Percentiles rank a stretch among this genome's conserved stretches.
Evolutionary conservation across 768 basidiomycete species (phyloP).

Genomic region (Lentinula boryana): DNA sequence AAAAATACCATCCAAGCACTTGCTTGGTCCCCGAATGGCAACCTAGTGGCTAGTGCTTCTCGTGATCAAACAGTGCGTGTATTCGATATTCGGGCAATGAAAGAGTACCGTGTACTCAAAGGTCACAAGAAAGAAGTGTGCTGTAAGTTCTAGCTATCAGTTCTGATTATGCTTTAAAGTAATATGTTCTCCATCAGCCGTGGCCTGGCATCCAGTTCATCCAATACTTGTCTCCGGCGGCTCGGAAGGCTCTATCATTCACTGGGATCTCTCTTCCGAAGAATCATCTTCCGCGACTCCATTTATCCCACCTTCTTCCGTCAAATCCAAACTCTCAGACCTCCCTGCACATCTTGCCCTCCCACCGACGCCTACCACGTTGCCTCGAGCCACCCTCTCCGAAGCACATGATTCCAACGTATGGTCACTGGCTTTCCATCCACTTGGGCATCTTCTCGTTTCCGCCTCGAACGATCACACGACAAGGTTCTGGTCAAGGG

Average conservation of each 20-base stretch:
- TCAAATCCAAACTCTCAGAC: slow-evolving; percentile 16
- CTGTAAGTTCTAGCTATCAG: slow-evolving; percentile 45
- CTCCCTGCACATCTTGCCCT: slow-evolving; percentile 10
- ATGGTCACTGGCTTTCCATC: slow-evolving; percentile 94
- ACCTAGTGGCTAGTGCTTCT: slow-evolving; percentile 90
- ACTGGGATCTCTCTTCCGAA: slow-evolving; percentile 86
- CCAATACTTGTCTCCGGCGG: slow-evolving; percentile 91
- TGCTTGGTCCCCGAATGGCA: slow-evolving; percentile 92
- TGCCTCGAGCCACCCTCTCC: slow-evolving; percentile 80
- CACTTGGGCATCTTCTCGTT: slow-evolving; percentile 90
- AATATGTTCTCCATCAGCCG: slow-evolving; percentile 38
- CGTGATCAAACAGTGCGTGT: slow-evolving; percentile 93
- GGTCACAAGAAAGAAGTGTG: slow-evolving; percentile 99
- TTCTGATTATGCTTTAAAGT: not conserved
- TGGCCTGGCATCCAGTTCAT: slow-evolving; percentile 96
- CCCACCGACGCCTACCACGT: slow-evolving; percentile 31
- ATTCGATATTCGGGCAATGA: slow-evolving; percentile 98
- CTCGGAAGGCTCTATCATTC: slow-evolving; percentile 87
- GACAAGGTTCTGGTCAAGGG: slow-evolving; percentile 97
- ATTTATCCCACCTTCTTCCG: slow-evolving; percentile 14
- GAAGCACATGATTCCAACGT: slow-evolving; percentile 98
- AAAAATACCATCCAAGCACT: slow-evolving; percentile 95
- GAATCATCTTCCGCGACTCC: slow-evolving; percentile 29
- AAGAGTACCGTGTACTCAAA: slow-evolving; percentile 85
- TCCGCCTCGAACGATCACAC: slow-evolving; percentile 98